Conservation (phyloP, 1,139 yeast genomes). For the Candida gigantensis region DNA sequence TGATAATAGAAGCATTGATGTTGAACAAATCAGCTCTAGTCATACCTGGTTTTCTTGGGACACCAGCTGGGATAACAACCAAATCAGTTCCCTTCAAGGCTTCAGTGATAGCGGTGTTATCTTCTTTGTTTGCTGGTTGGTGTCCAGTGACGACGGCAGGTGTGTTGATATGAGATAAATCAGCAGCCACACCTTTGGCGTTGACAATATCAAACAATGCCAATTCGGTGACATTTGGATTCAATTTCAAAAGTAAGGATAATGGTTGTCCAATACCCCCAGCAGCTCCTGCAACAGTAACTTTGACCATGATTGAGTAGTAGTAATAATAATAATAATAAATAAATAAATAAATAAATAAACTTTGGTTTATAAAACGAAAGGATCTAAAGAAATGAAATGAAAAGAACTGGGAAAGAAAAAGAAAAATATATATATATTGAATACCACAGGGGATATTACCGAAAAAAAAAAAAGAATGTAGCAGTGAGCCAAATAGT, state of each 20-base stretch:
- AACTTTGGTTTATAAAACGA: too few relatives aligned
- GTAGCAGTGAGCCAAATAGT: too few relatives aligned
- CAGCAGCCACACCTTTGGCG: conserved; percentile 73
- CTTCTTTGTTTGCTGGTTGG: conserved; percentile 53
- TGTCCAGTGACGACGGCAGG: conserved; percentile 57
- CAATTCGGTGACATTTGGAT: conserved; percentile 54
- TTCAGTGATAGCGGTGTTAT: conserved; percentile 44
- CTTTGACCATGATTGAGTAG: conserved; percentile 51
- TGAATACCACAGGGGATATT: too few relatives aligned
- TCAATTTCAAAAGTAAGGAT: conserved; percentile 62
- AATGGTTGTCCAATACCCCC: conserved; percentile 83
- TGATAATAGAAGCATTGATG: conserved; percentile 69
- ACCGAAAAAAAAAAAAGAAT: too few relatives aligned
- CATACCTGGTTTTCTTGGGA: conserved; percentile 81
- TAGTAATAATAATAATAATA: neutral
- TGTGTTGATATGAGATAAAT: conserved; percentile 69
- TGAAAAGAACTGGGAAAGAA: too few relatives aligned
- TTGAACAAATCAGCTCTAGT: conserved; percentile 75
- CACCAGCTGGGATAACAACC: conserved; percentile 80
- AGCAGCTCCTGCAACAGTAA: conserved; percentile 75
- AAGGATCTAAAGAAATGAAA: too few relatives aligned
- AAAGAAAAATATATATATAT: too few relatives aligned
- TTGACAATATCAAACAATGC: conserved; percentile 67
- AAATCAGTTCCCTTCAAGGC: conserved; percentile 60
- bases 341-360: neutral